Evolutionary conservation across 352 stramenopile species (phyloP).

Genomic region (Pythium apleroticum): DNA sequence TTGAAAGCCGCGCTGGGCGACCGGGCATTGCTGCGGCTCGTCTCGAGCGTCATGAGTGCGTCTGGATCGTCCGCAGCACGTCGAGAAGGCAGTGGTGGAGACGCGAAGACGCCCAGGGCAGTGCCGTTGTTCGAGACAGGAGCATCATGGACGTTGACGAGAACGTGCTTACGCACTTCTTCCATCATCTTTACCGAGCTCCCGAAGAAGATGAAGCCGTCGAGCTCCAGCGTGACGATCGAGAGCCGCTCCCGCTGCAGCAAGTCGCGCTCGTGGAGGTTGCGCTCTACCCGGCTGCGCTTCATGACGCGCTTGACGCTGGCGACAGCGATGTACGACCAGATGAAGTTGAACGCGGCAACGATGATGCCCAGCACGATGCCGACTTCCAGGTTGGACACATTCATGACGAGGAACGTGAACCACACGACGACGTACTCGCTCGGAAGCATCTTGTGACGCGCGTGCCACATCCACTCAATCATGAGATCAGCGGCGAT

Average conservation of each 20-base stretch:
- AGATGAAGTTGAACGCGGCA: slow-evolving; percentile 89
- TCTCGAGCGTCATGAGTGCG: slow-evolving; percentile 62
- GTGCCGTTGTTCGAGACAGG: neutral
- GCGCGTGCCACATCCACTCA: slow-evolving; percentile 94
- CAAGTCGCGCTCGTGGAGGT: slow-evolving; percentile 70
- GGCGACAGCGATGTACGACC: slow-evolving; percentile 70
- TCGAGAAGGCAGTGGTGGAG: slow-evolving; percentile 19
- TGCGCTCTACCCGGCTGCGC: slow-evolving; percentile 75
- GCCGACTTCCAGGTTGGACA: slow-evolving; percentile 93
- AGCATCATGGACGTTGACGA: slow-evolving; percentile 44
- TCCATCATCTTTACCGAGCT: slow-evolving; percentile 88
- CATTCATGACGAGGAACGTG: slow-evolving; percentile 94
- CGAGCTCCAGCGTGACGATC: slow-evolving; percentile 85
- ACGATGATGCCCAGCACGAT: slow-evolving; percentile 93
- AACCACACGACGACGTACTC: slow-evolving; percentile 94
- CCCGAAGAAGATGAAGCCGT: slow-evolving; percentile 89
- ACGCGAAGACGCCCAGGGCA: slow-evolving; percentile 13
- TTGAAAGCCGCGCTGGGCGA: slow-evolving; percentile 7
- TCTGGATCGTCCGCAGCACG: slow-evolving; percentile 28
- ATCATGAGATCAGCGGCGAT: slow-evolving; percentile 97
- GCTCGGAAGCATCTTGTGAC: slow-evolving; percentile 79
- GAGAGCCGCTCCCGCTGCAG: slow-evolving; percentile 70
- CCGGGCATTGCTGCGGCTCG: slow-evolving; percentile 30
- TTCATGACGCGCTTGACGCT: slow-evolving; percentile 81
- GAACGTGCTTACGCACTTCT: slow-evolving; percentile 80